Percentiles rank a stretch among this genome's conserved stretches.
phyloP scores from a whole-genome alignment of 306 rosid species.

The Cicer arietinum region DNA sequence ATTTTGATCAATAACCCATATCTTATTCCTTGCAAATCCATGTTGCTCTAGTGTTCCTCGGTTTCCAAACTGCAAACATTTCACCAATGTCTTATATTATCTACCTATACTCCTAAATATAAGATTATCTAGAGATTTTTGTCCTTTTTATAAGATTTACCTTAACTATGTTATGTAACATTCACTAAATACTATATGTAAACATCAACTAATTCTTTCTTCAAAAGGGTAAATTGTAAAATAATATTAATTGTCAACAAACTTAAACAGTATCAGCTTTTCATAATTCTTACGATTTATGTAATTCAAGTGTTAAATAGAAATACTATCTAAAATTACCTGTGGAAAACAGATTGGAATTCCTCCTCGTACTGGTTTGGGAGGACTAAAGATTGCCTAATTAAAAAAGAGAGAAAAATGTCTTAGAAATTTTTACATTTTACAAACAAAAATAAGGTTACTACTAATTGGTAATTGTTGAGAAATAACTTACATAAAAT shows the following conservation, averaged over 20 bases:
- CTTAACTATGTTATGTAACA: too few relatives aligned
- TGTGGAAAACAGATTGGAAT: slow-evolving; percentile 95
- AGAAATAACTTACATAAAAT: background rate
- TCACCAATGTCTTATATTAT: background rate
- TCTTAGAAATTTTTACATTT: background rate
- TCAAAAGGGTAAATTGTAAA: too few relatives aligned
- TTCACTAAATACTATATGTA: too few relatives aligned
- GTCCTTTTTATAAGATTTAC: too few relatives aligned
- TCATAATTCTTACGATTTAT: background rate
- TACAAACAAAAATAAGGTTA: background rate
- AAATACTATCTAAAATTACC: slow-evolving; percentile 48
- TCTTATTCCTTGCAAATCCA: slow-evolving; percentile 87
- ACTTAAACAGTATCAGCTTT: too few relatives aligned
- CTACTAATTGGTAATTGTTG: background rate
- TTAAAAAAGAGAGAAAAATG: slow-evolving; percentile 21
- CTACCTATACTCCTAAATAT: background rate
- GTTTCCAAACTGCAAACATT: slow-evolving; percentile 64
- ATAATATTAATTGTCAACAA: too few relatives aligned
- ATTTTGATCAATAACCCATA: slow-evolving; percentile 69
- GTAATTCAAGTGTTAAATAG: background rate
- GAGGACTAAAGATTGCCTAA: slow-evolving; percentile 81
- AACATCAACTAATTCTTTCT: too few relatives aligned
- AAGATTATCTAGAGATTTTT: too few relatives aligned
- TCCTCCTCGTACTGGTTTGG: slow-evolving; percentile 88
- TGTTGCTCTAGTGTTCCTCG: slow-evolving; percentile 78